Conservation (phyloP, 192 early-diverging fungal genomes). For the Linnemannia exigua region DNA sequence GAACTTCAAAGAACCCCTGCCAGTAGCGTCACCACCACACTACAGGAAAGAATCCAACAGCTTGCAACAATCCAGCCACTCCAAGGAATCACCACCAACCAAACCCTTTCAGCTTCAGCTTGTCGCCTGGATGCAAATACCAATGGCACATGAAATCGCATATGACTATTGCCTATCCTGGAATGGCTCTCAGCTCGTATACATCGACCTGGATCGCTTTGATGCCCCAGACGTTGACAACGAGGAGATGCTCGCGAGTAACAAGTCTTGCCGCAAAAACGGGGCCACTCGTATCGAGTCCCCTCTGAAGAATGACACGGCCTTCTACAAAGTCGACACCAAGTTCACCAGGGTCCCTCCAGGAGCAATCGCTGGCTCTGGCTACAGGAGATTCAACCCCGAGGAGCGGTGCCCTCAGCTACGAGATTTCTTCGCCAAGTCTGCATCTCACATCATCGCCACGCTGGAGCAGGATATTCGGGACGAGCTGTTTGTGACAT, state of each 20-base stretch:
- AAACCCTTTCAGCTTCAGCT: neutral
- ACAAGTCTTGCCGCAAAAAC: neutral
- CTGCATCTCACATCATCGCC: neutral
- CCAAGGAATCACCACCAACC: neutral
- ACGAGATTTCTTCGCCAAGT: neutral
- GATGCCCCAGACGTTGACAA: neutral
- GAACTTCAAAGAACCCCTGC: neutral
- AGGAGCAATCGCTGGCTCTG: neutral
- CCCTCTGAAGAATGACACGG: neutral
- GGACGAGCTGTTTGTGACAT: constrained; percentile 6
- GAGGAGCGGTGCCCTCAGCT: neutral
- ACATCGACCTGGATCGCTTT: neutral
- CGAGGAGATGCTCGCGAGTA: neutral
- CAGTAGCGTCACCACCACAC: neutral
- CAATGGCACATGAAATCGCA: neutral
- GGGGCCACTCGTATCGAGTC: neutral
- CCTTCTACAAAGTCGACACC: neutral
- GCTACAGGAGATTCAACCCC: neutral
- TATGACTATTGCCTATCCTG: neutral
- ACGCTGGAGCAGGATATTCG: neutral
- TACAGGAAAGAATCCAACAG: neutral
- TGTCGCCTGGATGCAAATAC: neutral
- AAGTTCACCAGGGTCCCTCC: neutral
- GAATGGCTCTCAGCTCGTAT: neutral
- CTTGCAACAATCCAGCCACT: neutral